Conservation (phyloP, 2,329 filamentous ascomycete genomes). For the Monosporascus sp. region DNA sequence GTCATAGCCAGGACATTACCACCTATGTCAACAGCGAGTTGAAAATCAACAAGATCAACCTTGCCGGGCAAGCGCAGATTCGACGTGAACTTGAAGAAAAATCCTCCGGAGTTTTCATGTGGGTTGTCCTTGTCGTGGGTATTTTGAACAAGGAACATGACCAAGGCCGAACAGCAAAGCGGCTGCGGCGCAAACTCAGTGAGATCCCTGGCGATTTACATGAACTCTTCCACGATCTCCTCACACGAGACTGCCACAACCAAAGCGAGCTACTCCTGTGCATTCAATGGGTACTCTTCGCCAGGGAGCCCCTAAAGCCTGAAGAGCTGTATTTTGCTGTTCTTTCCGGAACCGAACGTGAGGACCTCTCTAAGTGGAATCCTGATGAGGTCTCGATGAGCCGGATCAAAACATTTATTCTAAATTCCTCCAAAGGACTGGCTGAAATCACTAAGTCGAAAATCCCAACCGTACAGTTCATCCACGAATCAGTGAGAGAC, state of each 20-base stretch:
- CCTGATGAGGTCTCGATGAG: conserved; percentile 10
- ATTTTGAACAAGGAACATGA: conserved; percentile 38
- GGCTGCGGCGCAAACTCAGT: conserved; percentile 26
- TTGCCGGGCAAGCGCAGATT: conserved; percentile 15
- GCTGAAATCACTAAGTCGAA: conserved; percentile 34
- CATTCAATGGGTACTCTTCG: conserved; percentile 36
- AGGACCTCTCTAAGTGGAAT: conserved; percentile 18
- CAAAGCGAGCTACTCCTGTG: conserved; percentile 27
- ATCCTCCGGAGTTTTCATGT: conserved; percentile 39
- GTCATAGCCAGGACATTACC: conserved; percentile 26
- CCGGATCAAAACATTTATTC: conserved; percentile 28
- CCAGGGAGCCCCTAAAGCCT: conserved; percentile 27
- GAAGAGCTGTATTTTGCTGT: conserved; percentile 35
- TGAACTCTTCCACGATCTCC: conserved; percentile 36
- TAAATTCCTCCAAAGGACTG: conserved; percentile 45
- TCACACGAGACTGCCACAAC: conserved; percentile 29
- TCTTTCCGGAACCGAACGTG: conserved; percentile 15
- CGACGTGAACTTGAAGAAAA: conserved; percentile 28
- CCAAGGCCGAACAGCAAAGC: conserved; percentile 23
- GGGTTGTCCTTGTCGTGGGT: conserved; percentile 21
- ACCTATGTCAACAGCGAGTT: conserved; percentile 29
- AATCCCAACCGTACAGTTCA: conserved; percentile 41
- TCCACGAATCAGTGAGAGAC: conserved; percentile 46
- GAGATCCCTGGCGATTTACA: conserved; percentile 33
- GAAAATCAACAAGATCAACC: conserved; percentile 14